Percentiles rank a stretch among this genome's conserved stretches.
Conservation (phyloP, 2,329 filamentous ascomycete species). For the Pseudogymnoascus sp. region DNA sequence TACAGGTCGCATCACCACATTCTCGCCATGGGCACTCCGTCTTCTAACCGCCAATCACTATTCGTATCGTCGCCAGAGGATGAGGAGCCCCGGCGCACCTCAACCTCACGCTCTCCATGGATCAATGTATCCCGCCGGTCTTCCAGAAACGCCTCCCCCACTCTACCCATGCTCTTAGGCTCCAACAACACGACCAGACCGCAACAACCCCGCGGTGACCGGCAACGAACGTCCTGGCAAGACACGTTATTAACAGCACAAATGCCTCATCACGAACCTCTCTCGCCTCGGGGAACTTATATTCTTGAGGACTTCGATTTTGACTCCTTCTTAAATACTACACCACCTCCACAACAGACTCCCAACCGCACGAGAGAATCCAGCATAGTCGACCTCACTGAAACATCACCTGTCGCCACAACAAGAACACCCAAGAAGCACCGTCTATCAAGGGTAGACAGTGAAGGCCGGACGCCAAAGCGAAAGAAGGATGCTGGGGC, state of each 20-base stretch:
- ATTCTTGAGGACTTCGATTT: background rate
- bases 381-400: slow-evolving; percentile 12
- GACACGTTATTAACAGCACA: background rate
- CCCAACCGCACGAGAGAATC: slow-evolving; percentile 2
- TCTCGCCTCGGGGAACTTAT: background rate
- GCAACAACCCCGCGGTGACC: background rate
- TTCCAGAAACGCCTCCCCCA: background rate
- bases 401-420: slow-evolving; percentile 9
- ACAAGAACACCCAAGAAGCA: slow-evolving; percentile 9
- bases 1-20: slow-evolving; percentile 1
- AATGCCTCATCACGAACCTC: background rate
- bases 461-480: slow-evolving; percentile 14
- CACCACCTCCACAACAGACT: background rate
- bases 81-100: background rate
- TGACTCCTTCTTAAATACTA: background rate
- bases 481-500: background rate
- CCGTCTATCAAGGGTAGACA: slow-evolving; percentile 21
- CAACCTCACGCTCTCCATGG: background rate
- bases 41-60: background rate
- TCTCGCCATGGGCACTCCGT: slow-evolving; percentile 3
- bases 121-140: background rate
- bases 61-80: background rate
- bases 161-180: background rate
- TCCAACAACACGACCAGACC: background rate
- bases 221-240: background rate